Base-by-base conservation (phyloP, 257 asterid genomes). In the Haberlea rhodopensis region DNA sequence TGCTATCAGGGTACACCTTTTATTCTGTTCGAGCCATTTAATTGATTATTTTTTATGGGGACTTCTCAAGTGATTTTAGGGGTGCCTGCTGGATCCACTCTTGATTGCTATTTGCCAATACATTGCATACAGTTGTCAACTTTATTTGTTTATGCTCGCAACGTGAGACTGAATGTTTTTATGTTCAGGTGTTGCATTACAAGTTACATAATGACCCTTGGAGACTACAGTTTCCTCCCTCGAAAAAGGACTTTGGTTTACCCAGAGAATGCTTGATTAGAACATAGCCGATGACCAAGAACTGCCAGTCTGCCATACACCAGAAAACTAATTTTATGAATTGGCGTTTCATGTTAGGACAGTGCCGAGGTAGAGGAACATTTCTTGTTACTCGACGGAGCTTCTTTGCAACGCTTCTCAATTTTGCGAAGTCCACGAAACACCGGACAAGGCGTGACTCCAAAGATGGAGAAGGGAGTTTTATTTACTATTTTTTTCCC, bases 131-230 rank as follows among this genome's bases (percentile, higher is more conserved):
- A 32, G 10, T 37, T 37, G 46, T 37, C 46, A n/a, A 34, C 1
- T 37, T 37, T 37, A 5, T 51, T 28, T 37, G 48, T 45, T 19
- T 37, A 16, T 19, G 54, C 8, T 20, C 27, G 31, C 31, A 51
- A 18, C 34, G 51, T 45, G 48, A 69, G 75, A 64, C 49, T 54
- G 60, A 49, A n/a, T 53, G 22, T 45, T 49, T 57, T 10, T 28
- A 2, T 60, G 31, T n/a, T 55, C 81, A 94, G 99, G 81, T 90
- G 32, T 77, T 94, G 71, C 99, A 90, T 76, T 94, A 81, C 83
- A 90, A 90, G 85, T 63, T 90, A 75, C 88, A 94, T 48, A 94
- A 90, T 34, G 97, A 87, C 18, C 91, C 89, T 40, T 94, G 97
- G 97, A 81, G 99, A 69, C 75, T 65, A 71, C 56, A 72, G 58